Conservation (phyloP, 148 eudicot species). For the Chenopodium berlandieri region DNA sequence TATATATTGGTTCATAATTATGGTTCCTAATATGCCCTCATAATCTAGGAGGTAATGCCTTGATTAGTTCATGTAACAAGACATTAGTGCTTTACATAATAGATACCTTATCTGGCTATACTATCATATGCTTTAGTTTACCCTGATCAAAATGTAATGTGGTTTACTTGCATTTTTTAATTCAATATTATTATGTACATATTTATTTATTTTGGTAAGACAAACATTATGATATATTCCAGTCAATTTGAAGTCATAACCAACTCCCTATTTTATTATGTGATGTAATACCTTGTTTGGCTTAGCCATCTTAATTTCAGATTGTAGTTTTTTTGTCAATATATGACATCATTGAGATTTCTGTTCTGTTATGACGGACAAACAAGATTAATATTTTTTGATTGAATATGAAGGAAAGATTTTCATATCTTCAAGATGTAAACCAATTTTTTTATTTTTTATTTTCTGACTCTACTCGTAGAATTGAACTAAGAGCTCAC, state of each 20-base stretch:
- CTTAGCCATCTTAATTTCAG: background rate
- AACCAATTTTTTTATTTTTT: background rate
- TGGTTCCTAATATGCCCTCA: background rate
- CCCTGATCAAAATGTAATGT: background rate
- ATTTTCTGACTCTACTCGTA: background rate
- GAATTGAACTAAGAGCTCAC: background rate
- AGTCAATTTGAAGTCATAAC: background rate
- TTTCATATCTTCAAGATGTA: background rate
- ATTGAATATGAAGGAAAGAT: background rate
- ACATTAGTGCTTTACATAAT: background rate
- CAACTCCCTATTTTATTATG: background rate
- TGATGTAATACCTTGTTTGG: background rate
- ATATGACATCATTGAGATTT: background rate
- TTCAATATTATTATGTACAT: no score
- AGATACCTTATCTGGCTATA: background rate
- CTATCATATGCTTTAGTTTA: background rate
- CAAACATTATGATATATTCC: background rate
- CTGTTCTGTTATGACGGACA: background rate
- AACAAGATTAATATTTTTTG: background rate
- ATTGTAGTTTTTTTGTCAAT: background rate
- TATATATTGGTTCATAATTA: background rate
- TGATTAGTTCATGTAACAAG: background rate
- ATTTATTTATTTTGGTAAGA: no score
- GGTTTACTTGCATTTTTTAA: no score
- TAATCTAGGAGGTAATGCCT: background rate